Percentiles rank a stretch among this genome's conserved stretches.
These are phyloP conservation scores for Gynochthodes officinalis DNA, from an alignment of 257 asterid species.

Conservation along the genomic window DNA sequence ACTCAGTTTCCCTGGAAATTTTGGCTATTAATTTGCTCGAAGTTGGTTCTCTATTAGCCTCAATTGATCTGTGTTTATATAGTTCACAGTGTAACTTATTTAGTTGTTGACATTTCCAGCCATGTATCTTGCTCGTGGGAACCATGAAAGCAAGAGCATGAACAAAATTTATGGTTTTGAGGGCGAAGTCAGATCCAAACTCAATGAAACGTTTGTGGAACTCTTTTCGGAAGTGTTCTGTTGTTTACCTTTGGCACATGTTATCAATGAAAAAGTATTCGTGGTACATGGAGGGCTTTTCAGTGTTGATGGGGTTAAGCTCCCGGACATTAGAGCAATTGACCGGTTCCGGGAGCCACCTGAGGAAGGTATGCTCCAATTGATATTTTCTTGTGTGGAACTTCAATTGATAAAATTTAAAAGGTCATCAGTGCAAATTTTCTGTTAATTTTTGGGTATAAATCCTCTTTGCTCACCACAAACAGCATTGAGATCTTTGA, in stretches of 20 bases:
- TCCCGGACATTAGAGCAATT: conserved; percentile 79
- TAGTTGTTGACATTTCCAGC: conserved; percentile 48
- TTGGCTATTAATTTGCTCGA: neutral
- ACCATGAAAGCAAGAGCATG: conserved; percentile 99
- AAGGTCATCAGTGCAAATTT: neutral
- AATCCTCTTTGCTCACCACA: neutral
- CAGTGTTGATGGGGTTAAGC: conserved; percentile 96
- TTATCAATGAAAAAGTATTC: conserved; percentile 72
- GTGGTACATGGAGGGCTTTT: conserved; percentile 99
- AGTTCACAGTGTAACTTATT: conserved; percentile 16
- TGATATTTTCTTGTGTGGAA: neutral
- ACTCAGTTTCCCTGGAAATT: neutral
- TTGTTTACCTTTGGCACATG: conserved; percentile 92
- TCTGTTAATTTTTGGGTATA: neutral
- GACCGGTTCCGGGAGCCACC: conserved; percentile 98
- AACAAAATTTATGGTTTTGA: conserved; percentile 98
- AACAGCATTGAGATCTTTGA: neutral
- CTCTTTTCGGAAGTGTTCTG: conserved; percentile 98
- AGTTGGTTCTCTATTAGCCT: neutral
- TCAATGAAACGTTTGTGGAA: conserved; percentile 82
- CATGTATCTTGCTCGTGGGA: conserved; percentile 87
- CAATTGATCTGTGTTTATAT: neutral
- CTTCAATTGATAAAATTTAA: neutral
- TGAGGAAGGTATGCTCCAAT: conserved; percentile 76
- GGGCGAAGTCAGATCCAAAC: conserved; percentile 96